These are phyloP conservation scores for Cornus florida DNA, from an alignment of 148 eudicot species.

Conservation along the genomic window DNA sequence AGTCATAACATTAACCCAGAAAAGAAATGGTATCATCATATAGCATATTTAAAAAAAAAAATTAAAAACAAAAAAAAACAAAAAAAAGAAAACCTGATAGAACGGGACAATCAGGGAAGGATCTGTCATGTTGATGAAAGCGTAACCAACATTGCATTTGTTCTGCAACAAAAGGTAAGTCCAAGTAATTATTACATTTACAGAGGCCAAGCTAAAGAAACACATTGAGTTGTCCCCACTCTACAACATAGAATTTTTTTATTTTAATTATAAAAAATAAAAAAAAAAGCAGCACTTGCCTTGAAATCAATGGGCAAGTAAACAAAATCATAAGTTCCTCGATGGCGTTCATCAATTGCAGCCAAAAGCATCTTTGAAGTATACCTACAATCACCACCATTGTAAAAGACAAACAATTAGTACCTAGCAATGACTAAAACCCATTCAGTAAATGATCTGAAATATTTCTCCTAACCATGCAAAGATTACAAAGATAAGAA, in stretches of 20 bases:
- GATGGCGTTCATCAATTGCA: constrained; percentile 83
- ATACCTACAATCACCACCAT: constrained; percentile 48
- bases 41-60: not conserved
- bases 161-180: constrained; percentile 52
- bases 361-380: constrained; percentile 95
- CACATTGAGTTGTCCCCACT: not conserved
- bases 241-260: not conserved
- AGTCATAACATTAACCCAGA: not conserved
- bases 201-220: not conserved
- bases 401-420: constrained; percentile 8
- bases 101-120: constrained; percentile 66
- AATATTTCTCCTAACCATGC: not conserved
- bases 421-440: not conserved
- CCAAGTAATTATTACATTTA: constrained; percentile 5
- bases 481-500: not conserved
- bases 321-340: constrained; percentile 85
- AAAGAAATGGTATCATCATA: not conserved
- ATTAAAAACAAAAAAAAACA: too few relatives aligned
- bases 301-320: constrained; percentile 90
- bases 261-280: too few relatives aligned
- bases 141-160: constrained; percentile 90
- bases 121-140: constrained; percentile 81
- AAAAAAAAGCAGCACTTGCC: constrained; percentile 64
- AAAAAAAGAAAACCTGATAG: constrained; percentile 53
- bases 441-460: not conserved